Base-by-base conservation (phyloP, 257 asterid species). In the Nicotiana obtusifolia region DNA sequence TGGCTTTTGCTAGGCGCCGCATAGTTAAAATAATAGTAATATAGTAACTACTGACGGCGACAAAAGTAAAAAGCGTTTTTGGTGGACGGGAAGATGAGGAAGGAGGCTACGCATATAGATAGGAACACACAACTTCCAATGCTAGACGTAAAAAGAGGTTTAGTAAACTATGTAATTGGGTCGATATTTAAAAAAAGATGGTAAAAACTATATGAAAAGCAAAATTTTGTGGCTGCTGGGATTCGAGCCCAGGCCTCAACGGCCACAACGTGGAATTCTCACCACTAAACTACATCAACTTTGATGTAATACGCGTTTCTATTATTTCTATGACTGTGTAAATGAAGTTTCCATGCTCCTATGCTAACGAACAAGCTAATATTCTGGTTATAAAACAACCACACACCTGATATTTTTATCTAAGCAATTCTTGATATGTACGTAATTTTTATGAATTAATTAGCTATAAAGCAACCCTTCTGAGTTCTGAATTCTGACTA, bases 211-310 rank as follows among this genome's bases (percentile, higher is more conserved):
- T 26, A 26, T 26, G 28, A 26, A 26, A 26, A 26, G 28, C 1
- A 26, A 26, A 1, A 26, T 26, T 26, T 26, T 30, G 98, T 94
- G 97, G 97, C 98, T 94, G 97, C 97, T 93, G 95, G 97, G 94
- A 95, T 94, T 94, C 95, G 95, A 93, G 97, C 97, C 95, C 96
- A 92, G 97, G 97, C 91, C 98, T 92, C 94, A 92, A 93, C 93
- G 96, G 96, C 97, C 98, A 92, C 97, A 93, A 92, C 95, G 97
- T 95, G 95, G 92, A 95, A 93, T 93, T 93, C 98, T 95, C 13
- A 93, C 97, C 97, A 91, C 97, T 90, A 93, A 91, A 95, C 97
- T 94, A 92, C 94, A 91, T 93, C 97, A 91, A 91, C 94, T 19
- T 80, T 7, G 9, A 5, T 28, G 13, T 11, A 7, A 7, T 2